phyloP scores from a whole-genome alignment of 2,329 filamentous ascomycete species.

The Neonectria sp. region DNA sequence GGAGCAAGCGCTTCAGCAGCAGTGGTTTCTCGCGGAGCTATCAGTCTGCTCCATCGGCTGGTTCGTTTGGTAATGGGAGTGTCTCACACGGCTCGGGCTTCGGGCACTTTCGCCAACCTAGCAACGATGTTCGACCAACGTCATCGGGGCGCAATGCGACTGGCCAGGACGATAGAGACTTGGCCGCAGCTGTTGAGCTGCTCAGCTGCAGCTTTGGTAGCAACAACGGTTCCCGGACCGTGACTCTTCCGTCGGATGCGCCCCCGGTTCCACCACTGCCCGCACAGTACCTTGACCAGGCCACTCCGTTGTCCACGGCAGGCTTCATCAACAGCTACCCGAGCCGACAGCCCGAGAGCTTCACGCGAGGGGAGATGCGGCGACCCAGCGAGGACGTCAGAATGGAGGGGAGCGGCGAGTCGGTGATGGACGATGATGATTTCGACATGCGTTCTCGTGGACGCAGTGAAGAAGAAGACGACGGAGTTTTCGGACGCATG shows the following conservation, averaged over 20 bases:
- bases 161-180: constrained; percentile 87
- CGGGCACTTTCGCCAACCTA: constrained; percentile 79
- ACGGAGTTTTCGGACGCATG: constrained; percentile 96
- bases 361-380: constrained; percentile 72
- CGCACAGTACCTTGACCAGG: constrained; percentile 80
- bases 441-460: constrained; percentile 73
- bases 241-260: constrained; percentile 77
- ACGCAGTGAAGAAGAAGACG: constrained; percentile 90
- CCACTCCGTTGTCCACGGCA: constrained; percentile 68
- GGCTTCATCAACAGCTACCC: constrained; percentile 77
- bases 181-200: constrained; percentile 91
- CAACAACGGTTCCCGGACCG: constrained; percentile 74
- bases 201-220: constrained; percentile 94
- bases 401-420: constrained; percentile 77
- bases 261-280: constrained; percentile 92
- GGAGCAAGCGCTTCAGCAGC: constrained; percentile 73
- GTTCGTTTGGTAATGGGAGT: constrained; percentile 64
- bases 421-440: constrained; percentile 77
- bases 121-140: constrained; percentile 81
- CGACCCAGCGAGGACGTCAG: constrained; percentile 71
- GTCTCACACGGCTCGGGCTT: constrained; percentile 62
- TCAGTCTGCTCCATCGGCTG: constrained; percentile 77
- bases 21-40: constrained; percentile 82
- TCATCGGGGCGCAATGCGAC: constrained; percentile 84
- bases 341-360: constrained; percentile 74